These are phyloP conservation scores for Remersonia thermophila DNA, from an alignment of 2,329 filamentous ascomycete species.

Conservation along the genomic window DNA sequence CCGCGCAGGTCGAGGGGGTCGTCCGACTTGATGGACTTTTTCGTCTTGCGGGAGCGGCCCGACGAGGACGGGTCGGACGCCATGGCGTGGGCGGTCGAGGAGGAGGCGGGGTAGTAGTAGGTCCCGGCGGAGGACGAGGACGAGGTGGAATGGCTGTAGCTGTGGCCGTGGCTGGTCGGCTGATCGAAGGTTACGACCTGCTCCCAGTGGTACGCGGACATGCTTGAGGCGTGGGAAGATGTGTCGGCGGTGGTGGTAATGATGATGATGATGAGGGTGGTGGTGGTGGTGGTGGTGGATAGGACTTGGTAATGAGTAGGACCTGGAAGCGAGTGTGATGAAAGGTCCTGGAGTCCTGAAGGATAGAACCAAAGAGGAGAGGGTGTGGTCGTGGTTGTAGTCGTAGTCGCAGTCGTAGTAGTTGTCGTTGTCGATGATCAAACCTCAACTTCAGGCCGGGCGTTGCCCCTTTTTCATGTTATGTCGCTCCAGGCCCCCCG, in stretches of 20 bases:
- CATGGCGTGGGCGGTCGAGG: conserved; percentile 4
- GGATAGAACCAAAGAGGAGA: too few species aligned
- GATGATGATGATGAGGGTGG: conserved; percentile 4
- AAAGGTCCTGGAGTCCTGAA: too few species aligned
- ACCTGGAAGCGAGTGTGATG: too few species aligned
- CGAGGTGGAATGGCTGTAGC: too few species aligned
- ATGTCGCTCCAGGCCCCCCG: too few species aligned
- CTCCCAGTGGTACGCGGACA: conserved; percentile 19
- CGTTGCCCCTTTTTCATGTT: conserved; percentile 15
- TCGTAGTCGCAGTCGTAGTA: neutral
- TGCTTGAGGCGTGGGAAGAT: conserved; percentile 3
- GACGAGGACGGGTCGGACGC: conserved; percentile 7
- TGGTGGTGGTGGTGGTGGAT: conserved; percentile 3
- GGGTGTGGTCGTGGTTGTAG: neutral
- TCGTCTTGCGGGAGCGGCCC: conserved; percentile 20
- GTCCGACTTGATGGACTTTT: conserved; percentile 31
- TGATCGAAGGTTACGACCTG: conserved; percentile 19
- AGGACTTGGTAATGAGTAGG: too few species aligned
- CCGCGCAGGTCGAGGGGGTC: conserved; percentile 28
- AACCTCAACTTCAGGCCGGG: conserved; percentile 3
- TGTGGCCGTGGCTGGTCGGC: conserved; percentile 6
- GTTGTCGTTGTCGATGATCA: neutral
- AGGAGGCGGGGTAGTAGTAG: neutral
- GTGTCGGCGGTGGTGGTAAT: neutral
- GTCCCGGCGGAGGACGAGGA: too few species aligned